Conservation (phyloP, 2,329 filamentous ascomycete species). For the Clonostachys rhizophaga region DNA sequence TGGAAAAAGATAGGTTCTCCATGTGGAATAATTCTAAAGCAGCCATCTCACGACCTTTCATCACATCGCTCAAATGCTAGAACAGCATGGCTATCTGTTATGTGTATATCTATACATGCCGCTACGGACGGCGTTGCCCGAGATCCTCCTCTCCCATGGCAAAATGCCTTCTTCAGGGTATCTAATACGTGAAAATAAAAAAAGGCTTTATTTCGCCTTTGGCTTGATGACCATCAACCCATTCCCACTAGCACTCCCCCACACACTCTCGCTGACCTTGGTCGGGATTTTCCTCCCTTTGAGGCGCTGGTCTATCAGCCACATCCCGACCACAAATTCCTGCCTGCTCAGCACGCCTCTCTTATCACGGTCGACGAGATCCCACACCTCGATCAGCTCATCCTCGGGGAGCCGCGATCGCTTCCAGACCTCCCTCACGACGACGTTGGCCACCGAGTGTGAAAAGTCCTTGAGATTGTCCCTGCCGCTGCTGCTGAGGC, state of each 20-base stretch:
- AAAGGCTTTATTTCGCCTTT: too few relatives aligned
- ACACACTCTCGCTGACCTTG: conserved; percentile 69
- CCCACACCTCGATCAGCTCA: conserved; percentile 73
- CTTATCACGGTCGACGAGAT: conserved; percentile 58
- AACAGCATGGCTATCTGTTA: too few relatives aligned
- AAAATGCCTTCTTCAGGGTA: too few relatives aligned
- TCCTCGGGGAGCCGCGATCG: conserved; percentile 63
- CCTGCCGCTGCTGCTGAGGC: conserved; percentile 3
- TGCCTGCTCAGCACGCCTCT: conserved; percentile 56
- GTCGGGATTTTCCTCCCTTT: conserved; percentile 73
- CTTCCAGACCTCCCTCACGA: conserved; percentile 72
- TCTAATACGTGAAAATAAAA: not conserved
- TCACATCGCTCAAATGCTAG: too few relatives aligned
- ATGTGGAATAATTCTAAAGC: too few relatives aligned
- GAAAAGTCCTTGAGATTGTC: conserved; percentile 45
- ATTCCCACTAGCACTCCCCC: conserved; percentile 46
- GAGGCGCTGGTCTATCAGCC: conserved; percentile 78
- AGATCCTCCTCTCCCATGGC: too few relatives aligned
- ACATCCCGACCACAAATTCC: conserved; percentile 80
- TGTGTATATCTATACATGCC: too few relatives aligned
- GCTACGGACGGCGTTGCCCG: too few relatives aligned
- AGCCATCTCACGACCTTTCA: too few relatives aligned
- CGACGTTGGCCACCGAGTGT: conserved; percentile 59
- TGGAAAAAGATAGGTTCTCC: too few relatives aligned
- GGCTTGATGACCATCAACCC: too few relatives aligned